Percentiles rank a stretch among this genome's conserved stretches.
Evolutionary conservation across 169 alveolate genomes (phyloP).

Genomic region (Plasmodium adleri): DNA sequence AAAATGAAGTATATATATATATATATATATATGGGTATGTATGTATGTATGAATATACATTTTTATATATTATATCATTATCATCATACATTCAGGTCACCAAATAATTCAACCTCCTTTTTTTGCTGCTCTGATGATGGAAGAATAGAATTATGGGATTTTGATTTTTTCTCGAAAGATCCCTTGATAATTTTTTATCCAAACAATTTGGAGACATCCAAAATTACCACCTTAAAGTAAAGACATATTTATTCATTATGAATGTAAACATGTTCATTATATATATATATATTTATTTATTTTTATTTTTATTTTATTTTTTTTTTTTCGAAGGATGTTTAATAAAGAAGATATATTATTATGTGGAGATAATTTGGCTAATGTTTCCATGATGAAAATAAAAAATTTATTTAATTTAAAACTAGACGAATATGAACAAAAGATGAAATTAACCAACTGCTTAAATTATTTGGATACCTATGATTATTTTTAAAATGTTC

Average conservation of each 20-base stretch:
- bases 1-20: background rate
- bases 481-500: conserved; percentile 37
- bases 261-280: background rate
- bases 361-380: conserved; percentile 68
- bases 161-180: conserved; percentile 71
- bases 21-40: background rate
- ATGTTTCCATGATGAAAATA: conserved; percentile 67
- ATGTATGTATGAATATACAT: background rate
- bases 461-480: conserved; percentile 62
- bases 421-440: conserved; percentile 57
- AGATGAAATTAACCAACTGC: conserved; percentile 49
- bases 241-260: background rate
- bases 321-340: conserved; percentile 37
- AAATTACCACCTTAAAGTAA: conserved; percentile 53
- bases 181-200: conserved; percentile 70
- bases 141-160: conserved; percentile 75
- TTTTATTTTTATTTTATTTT: background rate
- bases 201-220: conserved; percentile 48
- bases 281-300: conserved; percentile 3
- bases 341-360: conserved; percentile 45
- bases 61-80: background rate
- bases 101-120: conserved; percentile 75
- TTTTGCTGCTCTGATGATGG: conserved; percentile 75
- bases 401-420: conserved; percentile 51
- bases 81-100: conserved; percentile 24